These are phyloP conservation scores for Talaromyces sp. DNA, from an alignment of 2,329 filamentous ascomycete genomes.

Conservation along the genomic window DNA sequence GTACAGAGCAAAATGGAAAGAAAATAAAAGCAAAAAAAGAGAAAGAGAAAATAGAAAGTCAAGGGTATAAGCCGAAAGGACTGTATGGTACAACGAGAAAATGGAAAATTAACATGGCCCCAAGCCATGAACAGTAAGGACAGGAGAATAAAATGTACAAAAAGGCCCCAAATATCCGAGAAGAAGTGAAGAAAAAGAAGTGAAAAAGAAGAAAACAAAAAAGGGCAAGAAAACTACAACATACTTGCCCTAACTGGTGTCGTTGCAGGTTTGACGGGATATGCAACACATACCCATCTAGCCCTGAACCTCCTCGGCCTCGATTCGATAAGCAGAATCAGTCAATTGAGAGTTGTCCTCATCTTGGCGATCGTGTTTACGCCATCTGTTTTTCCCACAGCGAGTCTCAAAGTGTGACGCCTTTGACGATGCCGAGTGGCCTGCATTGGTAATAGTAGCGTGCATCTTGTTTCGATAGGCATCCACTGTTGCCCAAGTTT, in stretches of 20 bases:
- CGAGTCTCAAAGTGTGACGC: slow-evolving; percentile 87
- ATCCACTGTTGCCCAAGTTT: slow-evolving; percentile 61
- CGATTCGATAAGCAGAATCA: slow-evolving; percentile 26
- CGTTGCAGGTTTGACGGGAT: neutral
- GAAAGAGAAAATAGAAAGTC: slow-evolving; percentile 5
- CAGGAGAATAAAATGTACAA: slow-evolving; percentile 2
- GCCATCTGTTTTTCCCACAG: slow-evolving; percentile 74
- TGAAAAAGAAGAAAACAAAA: neutral
- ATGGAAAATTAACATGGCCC: neutral
- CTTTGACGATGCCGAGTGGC: slow-evolving; percentile 68
- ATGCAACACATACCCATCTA: slow-evolving; percentile 9
- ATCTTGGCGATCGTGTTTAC: slow-evolving; percentile 41
- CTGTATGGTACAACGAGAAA: slow-evolving; percentile 9
- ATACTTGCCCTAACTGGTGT: neutral
- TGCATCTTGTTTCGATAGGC: slow-evolving; percentile 91
- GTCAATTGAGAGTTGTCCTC: slow-evolving; percentile 9
- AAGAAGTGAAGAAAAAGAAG: neutral
- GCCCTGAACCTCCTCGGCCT: slow-evolving; percentile 35
- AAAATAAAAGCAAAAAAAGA: slow-evolving; percentile 10
- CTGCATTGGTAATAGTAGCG: slow-evolving; percentile 70
- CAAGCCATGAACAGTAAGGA: slow-evolving; percentile 4
- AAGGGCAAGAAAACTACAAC: neutral
- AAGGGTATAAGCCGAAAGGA: slow-evolving; percentile 9
- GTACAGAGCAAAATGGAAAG: slow-evolving; percentile 1
- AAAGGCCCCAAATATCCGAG: neutral